phyloP scores from a whole-genome alignment of 2,329 filamentous ascomycete genomes.

The Aspergillus clavatus region DNA sequence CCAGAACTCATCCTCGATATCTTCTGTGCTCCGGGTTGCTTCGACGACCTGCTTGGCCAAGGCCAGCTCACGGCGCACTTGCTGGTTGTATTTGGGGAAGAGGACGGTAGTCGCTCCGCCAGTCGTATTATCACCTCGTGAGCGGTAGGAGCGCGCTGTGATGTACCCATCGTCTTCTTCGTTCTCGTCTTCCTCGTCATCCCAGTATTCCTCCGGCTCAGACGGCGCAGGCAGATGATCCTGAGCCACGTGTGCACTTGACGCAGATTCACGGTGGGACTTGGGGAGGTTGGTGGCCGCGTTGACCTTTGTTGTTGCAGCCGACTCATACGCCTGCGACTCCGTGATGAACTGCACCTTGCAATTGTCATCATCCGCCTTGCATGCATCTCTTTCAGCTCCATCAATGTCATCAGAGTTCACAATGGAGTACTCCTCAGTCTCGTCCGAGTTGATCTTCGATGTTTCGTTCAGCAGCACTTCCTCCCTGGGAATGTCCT shows the following conservation, averaged over 20 bases:
- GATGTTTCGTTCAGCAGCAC: slow-evolving; percentile 6
- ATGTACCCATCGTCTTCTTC: slow-evolving; percentile 66
- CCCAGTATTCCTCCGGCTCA: slow-evolving; percentile 69
- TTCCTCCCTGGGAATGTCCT: slow-evolving; percentile 10
- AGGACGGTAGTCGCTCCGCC: slow-evolving; percentile 61
- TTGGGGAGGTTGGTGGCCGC: slow-evolving; percentile 7
- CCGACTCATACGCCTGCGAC: slow-evolving; percentile 5
- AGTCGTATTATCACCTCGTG: slow-evolving; percentile 68
- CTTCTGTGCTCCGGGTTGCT: slow-evolving; percentile 60
- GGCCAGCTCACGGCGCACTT: slow-evolving; percentile 68
- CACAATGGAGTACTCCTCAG: slow-evolving; percentile 17
- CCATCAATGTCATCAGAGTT: slow-evolving; percentile 26
- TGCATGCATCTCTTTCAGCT: slow-evolving; percentile 22
- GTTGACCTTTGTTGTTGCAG: slow-evolving; percentile 5
- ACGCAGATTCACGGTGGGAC: slow-evolving; percentile 16
- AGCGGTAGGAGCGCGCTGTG: slow-evolving; percentile 73
- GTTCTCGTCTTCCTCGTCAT: slow-evolving; percentile 72
- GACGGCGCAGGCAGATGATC: slow-evolving; percentile 29
- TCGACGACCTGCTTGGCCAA: slow-evolving; percentile 63
- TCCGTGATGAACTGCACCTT: slow-evolving; percentile 19
- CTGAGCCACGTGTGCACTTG: slow-evolving; percentile 13
- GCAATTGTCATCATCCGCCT: slow-evolving; percentile 24
- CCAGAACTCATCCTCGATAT: slow-evolving; percentile 82
- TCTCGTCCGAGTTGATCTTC: slow-evolving; percentile 10
- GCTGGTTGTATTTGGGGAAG: slow-evolving; percentile 66